A percentile compares a stretch with the other conserved stretches of the same genome.
These are phyloP conservation scores for Suillus bovinus DNA, from an alignment of 768 basidiomycete species.

Conservation along the genomic window DNA sequence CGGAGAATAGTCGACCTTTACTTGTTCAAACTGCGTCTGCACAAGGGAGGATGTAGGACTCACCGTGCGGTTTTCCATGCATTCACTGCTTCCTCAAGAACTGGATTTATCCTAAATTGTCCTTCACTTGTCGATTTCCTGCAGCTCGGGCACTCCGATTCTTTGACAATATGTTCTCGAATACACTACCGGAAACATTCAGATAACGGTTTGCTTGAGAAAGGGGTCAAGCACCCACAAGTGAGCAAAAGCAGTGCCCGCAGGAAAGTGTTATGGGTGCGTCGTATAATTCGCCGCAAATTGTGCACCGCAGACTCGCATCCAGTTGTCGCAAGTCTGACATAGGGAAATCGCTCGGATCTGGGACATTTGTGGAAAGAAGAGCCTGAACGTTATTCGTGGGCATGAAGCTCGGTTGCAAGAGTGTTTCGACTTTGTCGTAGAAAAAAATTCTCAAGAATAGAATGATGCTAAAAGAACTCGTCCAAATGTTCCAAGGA, in stretches of 20 bases:
- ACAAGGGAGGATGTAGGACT: constrained; percentile 12
- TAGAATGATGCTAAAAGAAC: background rate
- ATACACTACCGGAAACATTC: constrained; percentile 56
- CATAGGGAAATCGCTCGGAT: constrained; percentile 71
- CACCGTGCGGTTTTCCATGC: constrained; percentile 77
- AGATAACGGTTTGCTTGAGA: constrained; percentile 10
- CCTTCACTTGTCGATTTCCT: constrained; percentile 58
- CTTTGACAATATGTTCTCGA: constrained; percentile 52
- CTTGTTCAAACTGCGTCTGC: background rate
- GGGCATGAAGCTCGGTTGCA: constrained; percentile 19
- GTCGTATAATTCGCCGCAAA: constrained; percentile 73
- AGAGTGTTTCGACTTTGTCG: constrained; percentile 2
- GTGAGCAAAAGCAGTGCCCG: constrained; percentile 83
- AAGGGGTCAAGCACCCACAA: constrained; percentile 42
- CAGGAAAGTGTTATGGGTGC: constrained; percentile 74
- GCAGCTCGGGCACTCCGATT: constrained; percentile 75
- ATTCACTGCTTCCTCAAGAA: constrained; percentile 66
- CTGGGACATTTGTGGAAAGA: constrained; percentile 43
- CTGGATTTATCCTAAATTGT: constrained; percentile 66
- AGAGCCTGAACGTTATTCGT: constrained; percentile 31
- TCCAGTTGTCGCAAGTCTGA: constrained; percentile 66
- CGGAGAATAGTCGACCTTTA: constrained; percentile 45
- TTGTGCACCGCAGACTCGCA: constrained; percentile 65
- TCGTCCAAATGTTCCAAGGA: constrained; percentile 3
- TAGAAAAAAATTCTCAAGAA: background rate